Evolutionary conservation across 2,329 filamentous ascomycete genomes (phyloP).

Genomic region (Apiospora rasikravindrae): DNA sequence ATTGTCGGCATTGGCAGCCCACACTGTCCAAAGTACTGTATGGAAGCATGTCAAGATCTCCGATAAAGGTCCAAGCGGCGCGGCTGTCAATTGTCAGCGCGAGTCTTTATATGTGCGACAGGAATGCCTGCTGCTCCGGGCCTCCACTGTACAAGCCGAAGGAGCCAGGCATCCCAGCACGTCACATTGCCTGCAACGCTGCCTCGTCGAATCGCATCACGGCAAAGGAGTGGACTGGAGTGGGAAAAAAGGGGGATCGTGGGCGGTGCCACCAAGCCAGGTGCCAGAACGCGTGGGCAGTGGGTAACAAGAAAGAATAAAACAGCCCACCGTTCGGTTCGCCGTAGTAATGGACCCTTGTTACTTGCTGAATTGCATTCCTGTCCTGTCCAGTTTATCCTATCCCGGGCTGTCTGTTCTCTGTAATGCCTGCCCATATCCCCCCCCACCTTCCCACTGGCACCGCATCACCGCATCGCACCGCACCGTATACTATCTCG

Average conservation of each 20-base stretch:
- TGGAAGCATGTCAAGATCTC: conserved; percentile 9
- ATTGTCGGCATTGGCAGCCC: neutral
- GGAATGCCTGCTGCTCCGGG: neutral
- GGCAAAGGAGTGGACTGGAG: neutral
- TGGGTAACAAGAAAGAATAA: neutral
- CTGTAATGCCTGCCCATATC: no score
- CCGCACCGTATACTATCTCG: no score
- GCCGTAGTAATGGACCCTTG: conserved; percentile 3
- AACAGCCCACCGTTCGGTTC: conserved; percentile 8
- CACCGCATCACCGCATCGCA: no score
- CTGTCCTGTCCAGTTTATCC: neutral
- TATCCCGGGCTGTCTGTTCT: no score
- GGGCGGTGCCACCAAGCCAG: neutral
- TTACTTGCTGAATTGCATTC: conserved; percentile 8
- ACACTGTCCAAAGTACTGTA: neutral
- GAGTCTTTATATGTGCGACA: conserved; percentile 1
- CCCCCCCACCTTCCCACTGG: no score
- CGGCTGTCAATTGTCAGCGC: neutral
- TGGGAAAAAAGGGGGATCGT: neutral
- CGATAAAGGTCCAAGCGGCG: conserved; percentile 5
- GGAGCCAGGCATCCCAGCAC: neutral
- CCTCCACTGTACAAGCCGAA: conserved; percentile 11
- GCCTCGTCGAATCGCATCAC: neutral
- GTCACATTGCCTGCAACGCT: conserved; percentile 9
- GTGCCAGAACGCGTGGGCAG: neutral